Evolutionary conservation across 2,329 filamentous ascomycete genomes (phyloP).

Genomic region (Whalleya microplaca): DNA sequence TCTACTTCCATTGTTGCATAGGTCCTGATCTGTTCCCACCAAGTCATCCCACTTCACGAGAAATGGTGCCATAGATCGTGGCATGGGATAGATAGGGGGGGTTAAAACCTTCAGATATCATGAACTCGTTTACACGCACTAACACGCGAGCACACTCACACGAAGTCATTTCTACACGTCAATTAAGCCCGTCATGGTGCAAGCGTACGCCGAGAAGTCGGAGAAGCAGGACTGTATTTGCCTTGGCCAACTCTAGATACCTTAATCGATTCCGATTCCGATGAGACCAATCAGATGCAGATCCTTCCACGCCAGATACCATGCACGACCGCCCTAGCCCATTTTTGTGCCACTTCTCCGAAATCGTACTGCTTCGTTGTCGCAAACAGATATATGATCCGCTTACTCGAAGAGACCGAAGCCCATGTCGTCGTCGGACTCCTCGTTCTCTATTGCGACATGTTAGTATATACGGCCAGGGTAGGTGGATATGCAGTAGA

Average conservation of each 20-base stretch:
- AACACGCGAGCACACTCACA: neutral
- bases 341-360: slow-evolving; percentile 34
- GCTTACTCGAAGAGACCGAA: slow-evolving; percentile 78
- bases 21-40: no score
- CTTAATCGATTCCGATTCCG: slow-evolving; percentile 18
- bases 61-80: neutral
- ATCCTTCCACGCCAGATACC: slow-evolving; percentile 35
- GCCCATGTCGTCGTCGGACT: slow-evolving; percentile 77
- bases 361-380: slow-evolving; percentile 32
- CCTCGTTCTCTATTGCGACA: slow-evolving; percentile 58
- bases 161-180: neutral
- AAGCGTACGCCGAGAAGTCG: neutral
- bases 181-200: neutral
- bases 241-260: slow-evolving; percentile 29
- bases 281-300: slow-evolving; percentile 30
- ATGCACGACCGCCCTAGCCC: slow-evolving; percentile 34
- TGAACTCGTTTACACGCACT: neutral
- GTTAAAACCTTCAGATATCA: neutral
- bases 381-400: slow-evolving; percentile 27
- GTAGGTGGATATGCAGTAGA: slow-evolving; percentile 30
- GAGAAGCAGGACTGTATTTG: slow-evolving; percentile 35
- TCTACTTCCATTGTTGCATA: no score
- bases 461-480: slow-evolving; percentile 3
- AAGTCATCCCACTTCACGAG: no score
- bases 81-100: no score